Percentiles rank a stretch among this genome's conserved stretches.
These are phyloP conservation scores for Tulasnella sp. DNA, from an alignment of 768 basidiomycete genomes.

Conservation along the genomic window DNA sequence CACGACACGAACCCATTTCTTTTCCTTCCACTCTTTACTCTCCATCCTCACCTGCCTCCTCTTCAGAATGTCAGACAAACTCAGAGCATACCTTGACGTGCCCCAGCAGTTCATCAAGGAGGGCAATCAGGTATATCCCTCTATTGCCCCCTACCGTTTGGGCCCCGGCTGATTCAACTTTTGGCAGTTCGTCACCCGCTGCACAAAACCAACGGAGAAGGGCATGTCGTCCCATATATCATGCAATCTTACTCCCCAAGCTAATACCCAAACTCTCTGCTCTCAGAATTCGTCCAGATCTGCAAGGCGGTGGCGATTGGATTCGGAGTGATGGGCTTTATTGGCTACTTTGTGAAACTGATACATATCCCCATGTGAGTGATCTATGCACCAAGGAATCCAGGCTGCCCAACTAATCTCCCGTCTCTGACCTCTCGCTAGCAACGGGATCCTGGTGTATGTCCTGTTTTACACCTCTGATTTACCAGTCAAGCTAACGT, in stretches of 20 bases:
- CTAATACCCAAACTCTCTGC: background rate
- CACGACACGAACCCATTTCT: background rate
- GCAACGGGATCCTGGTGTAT: constrained; percentile 11
- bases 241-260: too few species aligned
- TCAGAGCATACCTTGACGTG: constrained; percentile 81
- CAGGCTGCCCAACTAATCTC: background rate
- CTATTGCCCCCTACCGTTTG: background rate
- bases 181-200: constrained; percentile 81
- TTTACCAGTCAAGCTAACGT: too few species aligned
- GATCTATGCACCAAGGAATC: background rate
- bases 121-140: constrained; percentile 66
- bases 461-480: background rate
- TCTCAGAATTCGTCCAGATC: constrained; percentile 82
- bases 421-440: background rate
- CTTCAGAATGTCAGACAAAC: constrained; percentile 68
- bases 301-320: constrained; percentile 95
- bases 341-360: constrained; percentile 96
- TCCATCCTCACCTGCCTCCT: constrained; percentile 1
- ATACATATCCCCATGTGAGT: constrained; percentile 96
- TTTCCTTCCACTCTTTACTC: background rate
- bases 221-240: constrained; percentile 38
- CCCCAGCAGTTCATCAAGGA: constrained; percentile 89
- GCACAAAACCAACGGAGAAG: constrained; percentile 94
- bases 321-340: constrained; percentile 98
- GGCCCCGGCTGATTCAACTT: constrained; percentile 3